phyloP scores from a whole-genome alignment of 371 early-diverging fungal genomes.

The Chytridium lagenaria region DNA sequence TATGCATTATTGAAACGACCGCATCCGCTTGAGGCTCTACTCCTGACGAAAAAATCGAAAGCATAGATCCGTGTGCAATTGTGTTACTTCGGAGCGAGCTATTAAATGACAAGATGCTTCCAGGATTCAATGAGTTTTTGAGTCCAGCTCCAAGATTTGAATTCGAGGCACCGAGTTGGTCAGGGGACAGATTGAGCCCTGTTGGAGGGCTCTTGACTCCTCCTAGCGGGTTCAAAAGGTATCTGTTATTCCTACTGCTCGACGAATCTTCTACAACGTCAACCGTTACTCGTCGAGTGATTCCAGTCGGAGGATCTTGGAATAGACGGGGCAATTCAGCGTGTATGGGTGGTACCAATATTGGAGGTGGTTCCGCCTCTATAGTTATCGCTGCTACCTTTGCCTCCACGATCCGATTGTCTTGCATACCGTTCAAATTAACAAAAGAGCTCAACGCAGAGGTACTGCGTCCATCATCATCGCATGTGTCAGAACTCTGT shows the following conservation, averaged over 20 bases:
- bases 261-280: neutral
- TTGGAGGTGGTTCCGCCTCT: too few species aligned
- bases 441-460: too few species aligned
- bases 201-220: neutral
- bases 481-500: neutral
- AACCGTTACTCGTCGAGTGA: neutral
- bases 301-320: too few species aligned
- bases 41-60: neutral
- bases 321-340: too few species aligned
- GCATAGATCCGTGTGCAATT: neutral
- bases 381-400: too few species aligned
- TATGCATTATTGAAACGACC: constrained; percentile 4
- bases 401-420: too few species aligned
- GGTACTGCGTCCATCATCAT: neutral
- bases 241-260: neutral
- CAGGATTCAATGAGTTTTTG: constrained; percentile 6
- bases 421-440: too few species aligned
- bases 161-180: constrained; percentile 3
- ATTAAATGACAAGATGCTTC: neutral
- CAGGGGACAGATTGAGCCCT: neutral
- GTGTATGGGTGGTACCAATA: too few species aligned
- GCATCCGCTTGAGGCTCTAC: constrained; percentile 11
- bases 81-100: neutral
- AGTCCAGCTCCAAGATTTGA: neutral
- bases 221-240: neutral